Conservation (phyloP, 1,284 basidiomycete genomes). For the Sanghuangporus sanghuang region DNA sequence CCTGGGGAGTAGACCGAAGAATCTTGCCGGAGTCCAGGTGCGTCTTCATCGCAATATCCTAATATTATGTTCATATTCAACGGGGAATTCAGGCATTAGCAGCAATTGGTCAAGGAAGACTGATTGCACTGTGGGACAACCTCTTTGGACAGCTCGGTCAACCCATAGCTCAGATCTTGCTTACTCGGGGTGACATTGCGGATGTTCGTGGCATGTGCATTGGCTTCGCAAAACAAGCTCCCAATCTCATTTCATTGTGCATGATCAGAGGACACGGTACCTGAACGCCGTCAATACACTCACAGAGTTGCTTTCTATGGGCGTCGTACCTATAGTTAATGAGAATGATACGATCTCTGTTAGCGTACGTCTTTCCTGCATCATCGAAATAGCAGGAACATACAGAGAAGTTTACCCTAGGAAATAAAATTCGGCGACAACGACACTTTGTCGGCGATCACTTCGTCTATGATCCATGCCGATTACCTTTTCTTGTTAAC, state of each 20-base stretch:
- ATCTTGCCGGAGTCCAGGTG: conserved; percentile 87
- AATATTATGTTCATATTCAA: neutral
- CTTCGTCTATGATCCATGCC: conserved; percentile 94
- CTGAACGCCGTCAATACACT: conserved; percentile 93
- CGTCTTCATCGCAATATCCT: conserved; percentile 14
- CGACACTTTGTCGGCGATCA: conserved; percentile 95
- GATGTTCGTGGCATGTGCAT: conserved; percentile 61
- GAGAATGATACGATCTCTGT: conserved; percentile 97
- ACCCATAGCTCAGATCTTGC: conserved; percentile 91
- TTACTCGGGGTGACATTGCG: conserved; percentile 94
- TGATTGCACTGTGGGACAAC: conserved; percentile 97
- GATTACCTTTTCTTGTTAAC: conserved; percentile 97
- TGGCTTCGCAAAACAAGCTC: neutral
- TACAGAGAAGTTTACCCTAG: conserved; percentile 33
- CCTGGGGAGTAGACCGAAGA: conserved; percentile 75
- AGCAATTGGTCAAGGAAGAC: conserved; percentile 92
- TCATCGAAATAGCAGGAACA: neutral
- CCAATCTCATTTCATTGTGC: neutral
- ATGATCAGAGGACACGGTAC: conserved; percentile 77
- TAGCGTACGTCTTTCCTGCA: conserved; percentile 54
- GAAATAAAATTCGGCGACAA: conserved; percentile 99
- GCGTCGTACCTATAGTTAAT: conserved; percentile 92
- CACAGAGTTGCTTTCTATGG: conserved; percentile 83
- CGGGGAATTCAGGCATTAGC: conserved; percentile 69
- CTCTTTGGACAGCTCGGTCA: conserved; percentile 91